These are phyloP conservation scores for Cercospora janseana DNA, from an alignment of 2,329 filamentous ascomycete genomes.

Conservation along the genomic window DNA sequence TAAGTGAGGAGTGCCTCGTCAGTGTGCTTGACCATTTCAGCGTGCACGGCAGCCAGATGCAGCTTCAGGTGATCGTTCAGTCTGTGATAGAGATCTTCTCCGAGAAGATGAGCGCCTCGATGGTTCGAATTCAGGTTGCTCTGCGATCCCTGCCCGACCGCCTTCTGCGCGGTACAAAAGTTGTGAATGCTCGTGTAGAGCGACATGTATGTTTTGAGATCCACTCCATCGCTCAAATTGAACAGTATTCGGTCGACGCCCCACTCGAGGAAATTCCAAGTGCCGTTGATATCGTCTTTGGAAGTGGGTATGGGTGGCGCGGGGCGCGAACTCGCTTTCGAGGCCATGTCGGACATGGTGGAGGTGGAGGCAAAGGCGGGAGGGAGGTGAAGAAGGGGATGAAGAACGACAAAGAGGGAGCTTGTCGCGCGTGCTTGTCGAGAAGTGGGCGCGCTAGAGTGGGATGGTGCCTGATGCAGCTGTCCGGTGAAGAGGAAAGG, in stretches of 20 bases:
- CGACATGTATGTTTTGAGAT: slow-evolving; percentile 96
- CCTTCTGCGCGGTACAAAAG: slow-evolving; percentile 98
- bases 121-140: slow-evolving; percentile 57
- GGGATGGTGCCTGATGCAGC: slow-evolving; percentile 4
- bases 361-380: slow-evolving; percentile 12
- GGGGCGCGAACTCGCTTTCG: slow-evolving; percentile 15
- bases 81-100: slow-evolving; percentile 92
- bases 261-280: slow-evolving; percentile 81
- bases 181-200: slow-evolving; percentile 98
- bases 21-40: slow-evolving; percentile 72
- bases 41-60: slow-evolving; percentile 71
- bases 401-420: slow-evolving; percentile 6
- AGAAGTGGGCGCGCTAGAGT: slow-evolving; percentile 1
- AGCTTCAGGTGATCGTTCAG: slow-evolving; percentile 78
- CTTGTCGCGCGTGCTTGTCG: slow-evolving; percentile 3
- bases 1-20: slow-evolving; percentile 88
- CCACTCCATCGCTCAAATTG: slow-evolving; percentile 85
- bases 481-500: slow-evolving; percentile 3
- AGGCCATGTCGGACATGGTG: slow-evolving; percentile 32
- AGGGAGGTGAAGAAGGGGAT: background rate
- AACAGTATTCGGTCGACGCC: slow-evolving; percentile 93
- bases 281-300: slow-evolving; percentile 42
- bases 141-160: slow-evolving; percentile 55
- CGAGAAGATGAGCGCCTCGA: slow-evolving; percentile 84
- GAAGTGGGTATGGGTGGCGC: slow-evolving; percentile 37